phyloP scores from a whole-genome alignment of 345 rosid genomes.

The Murraya koenigii region DNA sequence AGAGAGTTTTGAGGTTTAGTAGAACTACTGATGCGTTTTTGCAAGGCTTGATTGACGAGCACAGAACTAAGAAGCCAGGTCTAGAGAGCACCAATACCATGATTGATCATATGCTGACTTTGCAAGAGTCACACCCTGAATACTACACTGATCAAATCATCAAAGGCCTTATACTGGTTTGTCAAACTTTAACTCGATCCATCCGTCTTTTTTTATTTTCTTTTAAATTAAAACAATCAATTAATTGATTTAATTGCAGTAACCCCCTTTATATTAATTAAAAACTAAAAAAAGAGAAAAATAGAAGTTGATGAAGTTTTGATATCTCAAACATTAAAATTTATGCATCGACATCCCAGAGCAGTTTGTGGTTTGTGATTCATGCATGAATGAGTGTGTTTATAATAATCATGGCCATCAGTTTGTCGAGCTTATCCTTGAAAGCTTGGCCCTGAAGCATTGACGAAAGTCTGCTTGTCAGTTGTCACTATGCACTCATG shows the following conservation, averaged over 20 bases:
- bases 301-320: no score
- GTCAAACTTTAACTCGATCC: neutral
- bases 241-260: no score
- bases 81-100: constrained; percentile 32
- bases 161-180: constrained; percentile 48
- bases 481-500: no score
- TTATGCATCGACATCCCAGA: no score
- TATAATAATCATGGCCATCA: neutral
- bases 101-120: constrained; percentile 55
- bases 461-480: neutral
- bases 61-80: constrained; percentile 24
- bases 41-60: constrained; percentile 50
- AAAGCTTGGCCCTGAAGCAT: neutral
- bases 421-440: neutral
- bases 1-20: constrained; percentile 29
- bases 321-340: no score
- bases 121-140: constrained; percentile 46
- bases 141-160: constrained; percentile 54
- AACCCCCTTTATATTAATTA: no score
- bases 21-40: constrained; percentile 39
- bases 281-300: no score
- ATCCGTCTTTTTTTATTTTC: neutral
- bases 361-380: neutral
- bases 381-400: neutral
- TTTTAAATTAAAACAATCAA: no score